These are phyloP conservation scores for Plasmodium coatneyi DNA, from an alignment of 169 alveolate species.

Conservation along the genomic window DNA sequence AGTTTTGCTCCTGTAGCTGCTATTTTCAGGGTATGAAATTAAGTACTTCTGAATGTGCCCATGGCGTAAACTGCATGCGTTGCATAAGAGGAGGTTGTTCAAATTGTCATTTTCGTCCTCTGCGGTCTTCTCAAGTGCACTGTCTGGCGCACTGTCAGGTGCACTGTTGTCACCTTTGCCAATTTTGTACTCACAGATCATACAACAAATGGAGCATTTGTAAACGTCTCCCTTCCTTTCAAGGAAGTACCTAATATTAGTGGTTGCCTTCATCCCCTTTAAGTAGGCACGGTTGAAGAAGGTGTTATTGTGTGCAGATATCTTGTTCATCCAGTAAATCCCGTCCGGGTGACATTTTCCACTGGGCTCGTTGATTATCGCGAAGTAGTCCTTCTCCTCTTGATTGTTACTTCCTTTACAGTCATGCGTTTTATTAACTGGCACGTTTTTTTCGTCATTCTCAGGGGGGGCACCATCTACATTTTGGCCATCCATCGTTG, in stretches of 20 bases:
- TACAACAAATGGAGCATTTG: conserved; percentile 66
- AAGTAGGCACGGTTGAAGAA: conserved; percentile 28
- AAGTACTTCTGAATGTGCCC: neutral
- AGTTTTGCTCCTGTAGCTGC: neutral
- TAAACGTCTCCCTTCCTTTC: neutral
- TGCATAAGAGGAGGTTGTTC: conserved; percentile 14
- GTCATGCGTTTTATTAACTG: neutral
- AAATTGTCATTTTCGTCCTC: neutral
- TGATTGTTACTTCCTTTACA: neutral
- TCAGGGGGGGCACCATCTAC: neutral
- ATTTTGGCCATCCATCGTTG: neutral
- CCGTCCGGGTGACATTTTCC: neutral
- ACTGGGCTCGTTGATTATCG: neutral
- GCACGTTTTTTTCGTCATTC: neutral
- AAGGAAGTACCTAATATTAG: neutral
- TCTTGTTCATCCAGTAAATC: conserved; percentile 34
- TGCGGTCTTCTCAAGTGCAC: neutral
- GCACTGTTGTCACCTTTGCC: neutral
- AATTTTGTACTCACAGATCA: conserved; percentile 15
- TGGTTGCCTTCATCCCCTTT: neutral
- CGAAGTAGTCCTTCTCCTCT: conserved; percentile 6
- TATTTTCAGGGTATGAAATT: neutral
- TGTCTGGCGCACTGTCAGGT: neutral
- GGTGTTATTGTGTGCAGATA: conserved; percentile 23
- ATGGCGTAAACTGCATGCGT: conserved; percentile 17